Evolutionary conservation across 2,329 filamentous ascomycete species (phyloP), one percentile per base, ranked within the genome.

Genomic region (Talaromyces piceae): DNA sequence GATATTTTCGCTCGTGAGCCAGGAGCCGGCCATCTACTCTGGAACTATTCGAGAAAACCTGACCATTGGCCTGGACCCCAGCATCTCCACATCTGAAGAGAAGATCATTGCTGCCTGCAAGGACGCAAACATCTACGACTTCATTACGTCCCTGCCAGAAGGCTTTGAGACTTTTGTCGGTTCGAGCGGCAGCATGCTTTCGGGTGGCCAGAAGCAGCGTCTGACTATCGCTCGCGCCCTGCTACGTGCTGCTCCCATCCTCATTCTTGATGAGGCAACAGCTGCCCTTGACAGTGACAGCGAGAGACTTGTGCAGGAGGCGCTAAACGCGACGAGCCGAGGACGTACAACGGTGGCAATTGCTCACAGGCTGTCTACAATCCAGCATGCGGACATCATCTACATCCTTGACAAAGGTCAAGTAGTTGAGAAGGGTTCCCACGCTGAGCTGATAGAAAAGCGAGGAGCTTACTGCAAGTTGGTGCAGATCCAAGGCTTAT

Each of bases 121-220:
- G 80, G 94, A 87, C 77, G 87, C 93, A 12, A 96, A 97, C 59
- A 91, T 91, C 1, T 91, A 96, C 65, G 90, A 95, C 58, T 97
- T 97, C 65, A 85, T 98, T 57, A 79, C 75, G 4, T 71, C 39
- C 7, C 43, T 50, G 9, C 49, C 49, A 22, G 44, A 46, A 77
- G 12, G 78, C 97, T 1, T 91, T 1, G 74, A 89, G 16, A 95
- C 91, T 0, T 61, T 77, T 2, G 76, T 95, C 5, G 88, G 88
- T 0, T 67, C 76, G 0, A 81, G 81, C n/a, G 87, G 86, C 0
- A 79, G 78, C 28, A 77, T 79, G 3, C 72, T 96, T 31, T 95
- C 89, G 56, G 91, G 90, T 7, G 91, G 91, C 0, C 89, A 97
- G 67, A 84, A 77, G 52, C 91, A 96, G 66, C 78, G 88, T 48